Base-by-base conservation (phyloP, 257 asterid genomes). In the Ajuga chamaepitys region DNA sequence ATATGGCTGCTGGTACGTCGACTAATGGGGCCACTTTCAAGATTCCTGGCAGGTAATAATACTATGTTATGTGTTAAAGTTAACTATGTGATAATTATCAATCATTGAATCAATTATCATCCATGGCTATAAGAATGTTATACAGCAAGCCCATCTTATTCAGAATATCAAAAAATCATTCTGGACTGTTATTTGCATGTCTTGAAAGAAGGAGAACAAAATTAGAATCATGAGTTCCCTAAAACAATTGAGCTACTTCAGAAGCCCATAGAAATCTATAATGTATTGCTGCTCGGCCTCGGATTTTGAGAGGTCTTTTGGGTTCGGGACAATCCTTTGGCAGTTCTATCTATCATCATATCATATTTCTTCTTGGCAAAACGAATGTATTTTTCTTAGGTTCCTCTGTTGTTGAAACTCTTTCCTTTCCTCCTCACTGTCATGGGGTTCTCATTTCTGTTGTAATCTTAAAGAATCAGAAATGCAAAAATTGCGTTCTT, bases 21-120 rank as follows among this genome's bases (percentile, higher is more conserved):
- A 93, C 99, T 66, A 93, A 93, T 69, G 97, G 99, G 35, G 99
- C 99, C 71, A 81, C 90, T 58, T 93, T 86, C 70, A 93, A 93
- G 82, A 79, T 93, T 72, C 99, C 99, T 9, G 99, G 99, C 78
- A 93, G 98, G 98, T 89, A 72, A 74, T 50, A 28, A 10, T 46
- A 54, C 50, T 21, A n/a, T 21, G 60, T 42, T 62, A 17, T 42
- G 10, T 30, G 28, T 37, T 41, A 11, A 3, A 30, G 16, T 57
- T 16, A 26, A 53, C 18, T 32, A 21, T 35, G 21, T 25, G 11
- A 42, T 34, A 25, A 21, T 21, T 28, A 21, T 37, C 26, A 10
- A 59, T 4, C n/a, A 16, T 40, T 24, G 44, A 47, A 25, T 38
- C 14, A 7, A 20, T 7, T 58, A 21, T 40, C 44, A 17, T 68